phyloP scores from a whole-genome alignment of 306 rosid species.

The Fragaria nilgerrensis region DNA sequence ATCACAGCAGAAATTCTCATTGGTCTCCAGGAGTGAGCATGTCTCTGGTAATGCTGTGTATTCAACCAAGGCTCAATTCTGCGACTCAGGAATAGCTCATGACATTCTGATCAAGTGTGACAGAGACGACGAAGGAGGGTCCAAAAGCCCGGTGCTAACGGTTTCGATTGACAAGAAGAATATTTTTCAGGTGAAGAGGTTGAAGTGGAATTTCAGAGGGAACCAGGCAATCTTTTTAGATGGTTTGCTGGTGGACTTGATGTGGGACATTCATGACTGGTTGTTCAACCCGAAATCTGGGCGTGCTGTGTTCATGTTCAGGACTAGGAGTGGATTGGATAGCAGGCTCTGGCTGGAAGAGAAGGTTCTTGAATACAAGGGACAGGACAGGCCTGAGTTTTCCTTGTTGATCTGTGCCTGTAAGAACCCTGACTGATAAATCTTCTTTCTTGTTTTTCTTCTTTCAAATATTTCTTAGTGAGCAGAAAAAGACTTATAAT shows the following conservation, averaged over 20 bases:
- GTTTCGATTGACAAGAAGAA: constrained; percentile 62
- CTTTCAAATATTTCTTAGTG: constrained; percentile 23
- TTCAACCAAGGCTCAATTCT: constrained; percentile 59
- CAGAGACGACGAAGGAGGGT: constrained; percentile 40
- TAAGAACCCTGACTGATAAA: constrained; percentile 49
- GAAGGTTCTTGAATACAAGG: constrained; percentile 44
- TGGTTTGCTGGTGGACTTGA: constrained; percentile 80
- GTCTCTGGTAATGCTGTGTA: constrained; percentile 43
- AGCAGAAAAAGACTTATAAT: constrained; percentile 21
- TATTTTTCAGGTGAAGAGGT: constrained; percentile 62
- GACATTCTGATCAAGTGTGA: constrained; percentile 66
- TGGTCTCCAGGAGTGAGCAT: constrained; percentile 62
- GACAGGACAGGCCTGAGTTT: constrained; percentile 45
- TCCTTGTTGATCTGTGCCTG: constrained; percentile 70
- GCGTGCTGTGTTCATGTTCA: constrained; percentile 68
- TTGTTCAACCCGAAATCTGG: constrained; percentile 49
- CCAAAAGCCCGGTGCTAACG: constrained; percentile 34
- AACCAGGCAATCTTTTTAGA: constrained; percentile 79
- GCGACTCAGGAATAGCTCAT: constrained; percentile 46
- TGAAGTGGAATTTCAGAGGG: constrained; percentile 94
- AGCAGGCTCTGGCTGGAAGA: constrained; percentile 91
- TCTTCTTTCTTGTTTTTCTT: background rate
- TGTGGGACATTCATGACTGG: constrained; percentile 99
- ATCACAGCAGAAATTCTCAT: constrained; percentile 19
- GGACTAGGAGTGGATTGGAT: constrained; percentile 77